Evolutionary conservation across 2,329 filamentous ascomycete species (phyloP).

Genomic region (Talaromyces sp.): DNA sequence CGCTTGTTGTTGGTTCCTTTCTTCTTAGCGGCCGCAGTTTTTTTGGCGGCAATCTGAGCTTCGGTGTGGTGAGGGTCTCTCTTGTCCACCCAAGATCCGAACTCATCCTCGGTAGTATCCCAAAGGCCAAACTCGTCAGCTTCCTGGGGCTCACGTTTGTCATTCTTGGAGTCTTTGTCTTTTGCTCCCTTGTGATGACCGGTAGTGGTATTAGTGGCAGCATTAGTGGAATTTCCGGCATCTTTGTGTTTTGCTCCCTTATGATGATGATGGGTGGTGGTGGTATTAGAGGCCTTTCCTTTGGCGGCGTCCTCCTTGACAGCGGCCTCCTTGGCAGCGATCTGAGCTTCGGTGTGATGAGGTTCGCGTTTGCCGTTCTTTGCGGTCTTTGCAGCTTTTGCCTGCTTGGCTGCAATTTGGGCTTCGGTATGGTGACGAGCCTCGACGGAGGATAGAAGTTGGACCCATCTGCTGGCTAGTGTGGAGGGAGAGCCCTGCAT

Average conservation of each 20-base stretch:
- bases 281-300: not conserved
- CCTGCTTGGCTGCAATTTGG: conserved; percentile 7
- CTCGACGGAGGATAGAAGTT: not conserved
- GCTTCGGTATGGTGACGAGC: conserved; percentile 15
- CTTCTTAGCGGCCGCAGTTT: not conserved
- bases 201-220: not conserved
- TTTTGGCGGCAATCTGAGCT: conserved; percentile 7
- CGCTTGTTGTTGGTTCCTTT: not conserved
- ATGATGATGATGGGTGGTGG: not conserved
- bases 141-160: not conserved
- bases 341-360: not conserved
- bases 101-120: conserved; percentile 4
- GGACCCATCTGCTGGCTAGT: conserved; percentile 6
- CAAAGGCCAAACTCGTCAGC: conserved; percentile 3
- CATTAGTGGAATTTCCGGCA: not conserved
- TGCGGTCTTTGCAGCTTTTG: not conserved
- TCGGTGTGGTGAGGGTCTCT: conserved; percentile 1
- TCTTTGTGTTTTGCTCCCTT: not conserved
- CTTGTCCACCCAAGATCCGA: conserved; percentile 10
- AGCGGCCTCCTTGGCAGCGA: conserved; percentile 4
- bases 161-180: not conserved
- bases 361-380: not conserved
- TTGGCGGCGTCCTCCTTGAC: not conserved
- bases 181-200: not conserved
- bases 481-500: conserved; percentile 5